Evolutionary conservation across 495 filamentous ascomycete species (phyloP), one percentile per base, ranked within the genome.

Genomic region (Neurospora sp.): DNA sequence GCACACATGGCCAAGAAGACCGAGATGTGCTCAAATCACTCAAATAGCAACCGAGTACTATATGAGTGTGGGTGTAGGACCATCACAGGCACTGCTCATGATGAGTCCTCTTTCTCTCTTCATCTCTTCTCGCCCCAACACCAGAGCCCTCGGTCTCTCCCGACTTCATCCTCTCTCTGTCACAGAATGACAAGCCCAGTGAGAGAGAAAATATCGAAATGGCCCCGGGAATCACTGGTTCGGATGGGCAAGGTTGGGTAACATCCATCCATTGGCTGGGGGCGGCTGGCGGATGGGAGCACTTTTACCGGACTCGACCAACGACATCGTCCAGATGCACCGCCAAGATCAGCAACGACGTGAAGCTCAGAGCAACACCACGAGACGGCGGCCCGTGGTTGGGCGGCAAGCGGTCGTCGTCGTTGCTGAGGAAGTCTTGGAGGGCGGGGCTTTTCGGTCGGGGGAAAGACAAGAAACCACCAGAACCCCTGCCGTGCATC

Each of bases 261-360:
- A 61, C 53, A 61, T 35, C 0, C 68, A 74, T 74, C 75, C 48
- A 81, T 79, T 80, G 78, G 79, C 71, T 61, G 74, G 69, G 48
- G 74, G 77, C 75, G 74, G 74, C 74, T 77, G 72, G 69, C 31
- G 31, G 73, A 70, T 42, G 74, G 69, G 71, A 38, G 61, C 71
- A 71, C 71, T 76, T 76, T 76, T 77, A 76, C 79, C 79, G 74
- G 76, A 80, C 75, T 76, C 22, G 71, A 73, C 40, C 48, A 72
- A 44, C 68, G 69, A 70, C 71, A 20, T 71, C 72, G 72, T 71
- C 27, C 75, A 72, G 70, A 72, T 71, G 65, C 70, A 71, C 42
- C 42, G 72, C 68, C 72, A 35, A 70, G 72, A 68, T 61, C 53
- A 61, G 27, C 53, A 18, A 61, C 53, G 12, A 6, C 53, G 27